Percentiles rank a stretch among this genome's conserved stretches.
Evolutionary conservation across 768 basidiomycete species (phyloP).

Genomic region (Termitomyces sp.): DNA sequence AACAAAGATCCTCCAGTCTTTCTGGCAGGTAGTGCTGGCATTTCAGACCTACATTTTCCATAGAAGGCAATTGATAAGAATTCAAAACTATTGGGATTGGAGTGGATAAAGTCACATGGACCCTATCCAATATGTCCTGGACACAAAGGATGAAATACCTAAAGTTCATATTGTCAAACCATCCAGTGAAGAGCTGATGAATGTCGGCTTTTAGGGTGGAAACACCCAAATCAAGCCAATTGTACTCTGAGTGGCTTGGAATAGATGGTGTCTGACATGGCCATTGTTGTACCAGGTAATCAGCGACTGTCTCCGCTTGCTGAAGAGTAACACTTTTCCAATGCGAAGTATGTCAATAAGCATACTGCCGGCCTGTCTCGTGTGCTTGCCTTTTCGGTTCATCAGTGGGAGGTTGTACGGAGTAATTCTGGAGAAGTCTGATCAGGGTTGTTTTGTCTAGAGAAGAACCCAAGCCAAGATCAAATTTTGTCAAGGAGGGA

Average conservation of each 20-base stretch:
- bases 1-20: not conserved
- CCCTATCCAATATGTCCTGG: not conserved
- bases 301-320: not conserved
- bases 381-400: not conserved
- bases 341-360: not conserved
- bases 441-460: not conserved
- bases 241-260: not conserved
- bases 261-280: not conserved
- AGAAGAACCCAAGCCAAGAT: not conserved
- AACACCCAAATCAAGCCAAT: not conserved
- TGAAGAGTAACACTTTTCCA: not conserved
- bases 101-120: not conserved
- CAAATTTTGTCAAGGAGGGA: not conserved
- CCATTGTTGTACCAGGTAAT: not conserved
- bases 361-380: not conserved
- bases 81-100: not conserved
- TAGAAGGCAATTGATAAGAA: not conserved
- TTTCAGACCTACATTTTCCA: not conserved
- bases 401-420: not conserved
- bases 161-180: not conserved
- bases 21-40: not conserved
- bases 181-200: not conserved
- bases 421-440: not conserved
- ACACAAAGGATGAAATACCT: not conserved
- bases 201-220: not conserved